Base-by-base conservation (phyloP, 2,329 filamentous ascomycete genomes). In the Raffaelea ambrosiae region DNA sequence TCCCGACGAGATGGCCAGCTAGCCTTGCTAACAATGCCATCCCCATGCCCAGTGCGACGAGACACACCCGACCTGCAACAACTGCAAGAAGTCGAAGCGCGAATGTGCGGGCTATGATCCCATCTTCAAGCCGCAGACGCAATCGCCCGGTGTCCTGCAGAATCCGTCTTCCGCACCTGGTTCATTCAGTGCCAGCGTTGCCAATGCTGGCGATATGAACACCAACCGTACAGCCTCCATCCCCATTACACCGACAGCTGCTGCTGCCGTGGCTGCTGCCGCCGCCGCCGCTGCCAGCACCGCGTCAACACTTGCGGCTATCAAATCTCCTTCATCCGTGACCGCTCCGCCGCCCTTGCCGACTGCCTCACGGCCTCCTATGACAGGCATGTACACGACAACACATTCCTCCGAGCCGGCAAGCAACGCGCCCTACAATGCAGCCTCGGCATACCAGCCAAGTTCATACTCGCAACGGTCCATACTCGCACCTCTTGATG, bases 41-140 rank as follows among this genome's bases (percentile, higher is more conserved):
- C 9, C 9, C 31, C 31, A 33, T 16, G 16, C 31, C 18, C 40
- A 96, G 93, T 98, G 93, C 70, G 93, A 97, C 78, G 93, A 98
- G 74, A 83, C 81, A 52, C 89, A 95, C 66, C 93, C 93, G 20
- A 83, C 84, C 51, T 98, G 93, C 73, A 83, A 88, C 69, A 88
- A 93, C 62, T 93, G 87, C 69, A 83, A 84, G 61, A 93, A 93
- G 66, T 89, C 85, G 57, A 93, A 91, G 68, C 86, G 87, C 60
- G 86, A 91, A 59, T 93, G 87, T 61, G 64, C 89, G 43, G 87
- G 87, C 48, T 93, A 93, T 77, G 87, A 93, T 60, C 86, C 87
- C 35, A 87, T 91, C 59, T 93, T 91, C 70, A 87, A 88, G 66
- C 78, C 78, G 55, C 78, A 83, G 53, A 80, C 84, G 58, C 51